phyloP scores from a whole-genome alignment of 164 flowering plant genomes.

The Brasenia schreberi region DNA sequence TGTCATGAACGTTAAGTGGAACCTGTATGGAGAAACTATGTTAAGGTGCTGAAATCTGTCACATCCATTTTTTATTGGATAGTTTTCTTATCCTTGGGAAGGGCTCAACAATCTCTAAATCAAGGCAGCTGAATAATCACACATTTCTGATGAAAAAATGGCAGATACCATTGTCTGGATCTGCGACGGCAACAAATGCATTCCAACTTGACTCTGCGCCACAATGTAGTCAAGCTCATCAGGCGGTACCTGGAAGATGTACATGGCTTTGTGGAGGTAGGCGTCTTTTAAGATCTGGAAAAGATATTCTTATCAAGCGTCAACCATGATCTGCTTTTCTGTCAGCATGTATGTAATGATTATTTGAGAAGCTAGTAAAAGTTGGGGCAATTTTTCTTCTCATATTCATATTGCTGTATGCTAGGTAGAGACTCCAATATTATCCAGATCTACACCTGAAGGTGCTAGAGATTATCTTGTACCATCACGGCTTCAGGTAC shows the following conservation, averaged over 20 bases:
- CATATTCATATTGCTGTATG: constrained; percentile 34
- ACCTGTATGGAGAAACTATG: background rate
- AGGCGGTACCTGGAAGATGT: constrained; percentile 72
- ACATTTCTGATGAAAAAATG: constrained; percentile 1
- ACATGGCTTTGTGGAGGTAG: constrained; percentile 87
- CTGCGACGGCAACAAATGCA: constrained; percentile 75
- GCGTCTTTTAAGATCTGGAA: background rate
- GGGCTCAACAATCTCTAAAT: background rate
- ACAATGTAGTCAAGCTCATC: constrained; percentile 71
- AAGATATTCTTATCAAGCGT: background rate
- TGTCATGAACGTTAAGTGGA: background rate
- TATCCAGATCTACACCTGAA: constrained; percentile 93
- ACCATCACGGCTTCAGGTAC: constrained; percentile 95
- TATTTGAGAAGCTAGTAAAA: too few relatives aligned
- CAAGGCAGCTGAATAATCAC: background rate
- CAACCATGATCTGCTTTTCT: background rate
- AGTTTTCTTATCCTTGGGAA: background rate
- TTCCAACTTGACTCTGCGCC: constrained; percentile 57
- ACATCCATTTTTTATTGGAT: too few relatives aligned
- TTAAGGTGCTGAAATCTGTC: background rate
- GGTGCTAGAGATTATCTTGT: constrained; percentile 98
- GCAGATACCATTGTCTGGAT: constrained; percentile 78
- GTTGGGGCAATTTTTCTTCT: background rate
- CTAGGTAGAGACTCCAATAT: constrained; percentile 96
- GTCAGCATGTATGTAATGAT: background rate